Evolutionary conservation across 2,329 filamentous ascomycete genomes (phyloP).

Genomic region (Phialophora verrucosa): DNA sequence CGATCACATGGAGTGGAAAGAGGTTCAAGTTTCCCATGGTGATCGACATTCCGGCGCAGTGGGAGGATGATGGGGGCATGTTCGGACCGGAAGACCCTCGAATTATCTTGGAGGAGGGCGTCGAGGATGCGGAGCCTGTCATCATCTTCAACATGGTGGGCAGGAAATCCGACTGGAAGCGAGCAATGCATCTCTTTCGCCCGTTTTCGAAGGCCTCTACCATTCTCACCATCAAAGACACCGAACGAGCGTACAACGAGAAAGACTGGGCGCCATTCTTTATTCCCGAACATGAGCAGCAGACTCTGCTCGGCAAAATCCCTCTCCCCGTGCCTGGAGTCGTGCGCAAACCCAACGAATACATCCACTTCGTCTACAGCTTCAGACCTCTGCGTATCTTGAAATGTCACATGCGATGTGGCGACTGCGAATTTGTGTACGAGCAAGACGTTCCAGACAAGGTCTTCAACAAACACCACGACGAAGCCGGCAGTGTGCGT

Average conservation of each 20-base stretch:
- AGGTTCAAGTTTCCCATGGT: constrained; percentile 37
- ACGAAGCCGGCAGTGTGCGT: constrained; percentile 33
- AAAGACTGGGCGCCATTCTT: constrained; percentile 42
- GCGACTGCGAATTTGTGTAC: constrained; percentile 34
- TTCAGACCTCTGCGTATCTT: constrained; percentile 34
- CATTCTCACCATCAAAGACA: constrained; percentile 36
- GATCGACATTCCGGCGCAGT: constrained; percentile 38
- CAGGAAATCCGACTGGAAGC: constrained; percentile 31
- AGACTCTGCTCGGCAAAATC: constrained; percentile 10
- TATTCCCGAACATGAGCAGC: constrained; percentile 27
- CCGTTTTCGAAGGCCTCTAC: constrained; percentile 39
- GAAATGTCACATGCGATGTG: constrained; percentile 34
- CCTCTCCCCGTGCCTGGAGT: constrained; percentile 20
- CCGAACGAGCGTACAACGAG: constrained; percentile 30
- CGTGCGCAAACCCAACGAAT: constrained; percentile 30
- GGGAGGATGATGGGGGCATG: constrained; percentile 33
- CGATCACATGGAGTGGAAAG: constrained; percentile 37
- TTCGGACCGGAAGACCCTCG: constrained; percentile 41
- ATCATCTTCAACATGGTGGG: constrained; percentile 42
- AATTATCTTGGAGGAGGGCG: constrained; percentile 39
- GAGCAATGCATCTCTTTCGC: constrained; percentile 39
- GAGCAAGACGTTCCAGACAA: constrained; percentile 32
- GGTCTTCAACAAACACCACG: constrained; percentile 29
- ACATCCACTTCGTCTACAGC: constrained; percentile 39
- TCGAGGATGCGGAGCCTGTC: constrained; percentile 40